Base-by-base conservation (phyloP, 2,329 filamentous ascomycete species). In the Fusarium lyarnte region DNA sequence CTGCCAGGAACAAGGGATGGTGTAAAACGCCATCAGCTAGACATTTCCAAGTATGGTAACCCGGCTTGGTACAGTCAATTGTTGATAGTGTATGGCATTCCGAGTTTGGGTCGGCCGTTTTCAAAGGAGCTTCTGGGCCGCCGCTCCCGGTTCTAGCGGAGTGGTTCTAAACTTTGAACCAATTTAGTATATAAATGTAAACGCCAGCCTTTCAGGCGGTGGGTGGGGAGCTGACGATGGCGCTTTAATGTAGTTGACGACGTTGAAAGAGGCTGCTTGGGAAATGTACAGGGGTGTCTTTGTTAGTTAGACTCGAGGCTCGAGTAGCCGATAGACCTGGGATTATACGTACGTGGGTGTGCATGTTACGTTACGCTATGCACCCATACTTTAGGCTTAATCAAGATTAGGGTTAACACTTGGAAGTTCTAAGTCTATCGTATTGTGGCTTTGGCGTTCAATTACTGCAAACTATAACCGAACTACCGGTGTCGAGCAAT, bases 141-240 rank as follows among this genome's bases (percentile, higher is more conserved):
- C 57, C 52, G 58, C 39, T 66, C 65, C 60, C 57, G 47, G 47
- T 33, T 43, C 51, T 69, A 59, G 55, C 36, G 69, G 41, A 3
- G 54, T 64, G 39, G 43, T 53, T 39, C 57, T 19, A 47, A 21
- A 17, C 46, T 70, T 63, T 66, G 14, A 19, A 19, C 69, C 27
- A 29, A 29, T 9, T 29, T 29, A 9, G 27, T 41, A 57, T 39
- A 12, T 21, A 47, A 57, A 73, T 36, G 29, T 31, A 69, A 61
- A 62, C 70, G 55, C 70, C 65, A 66, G 19, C 9, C 31, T 65
- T 51, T 31, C 42, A 33, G 12, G 23, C 19, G 23, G 36, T 49
- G 35, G 21, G 33, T 29, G 47, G 53, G 52, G 51, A 42, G 39
- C 25, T 54, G 46, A 29, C 6, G 13, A 31, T 3, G 31, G 35